Percentiles rank a stretch among this genome's conserved stretches.
Conservation (phyloP, 2,329 filamentous ascomycete genomes). For the Clonostachys rosea region DNA sequence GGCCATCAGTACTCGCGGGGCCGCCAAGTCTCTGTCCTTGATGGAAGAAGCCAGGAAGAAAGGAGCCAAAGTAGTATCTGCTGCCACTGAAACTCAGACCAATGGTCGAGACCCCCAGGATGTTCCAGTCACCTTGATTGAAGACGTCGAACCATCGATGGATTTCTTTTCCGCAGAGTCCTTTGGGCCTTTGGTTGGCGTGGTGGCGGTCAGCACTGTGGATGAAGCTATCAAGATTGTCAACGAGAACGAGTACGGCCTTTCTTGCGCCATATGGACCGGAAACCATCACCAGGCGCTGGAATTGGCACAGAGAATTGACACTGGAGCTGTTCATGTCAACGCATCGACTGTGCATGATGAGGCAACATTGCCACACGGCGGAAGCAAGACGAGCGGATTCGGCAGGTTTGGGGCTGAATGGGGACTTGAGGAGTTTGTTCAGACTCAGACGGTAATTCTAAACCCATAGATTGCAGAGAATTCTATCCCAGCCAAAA, state of each 20-base stretch:
- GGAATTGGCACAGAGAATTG: no score
- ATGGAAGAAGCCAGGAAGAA: neutral
- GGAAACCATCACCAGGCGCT: slow-evolving; percentile 39
- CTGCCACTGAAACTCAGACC: neutral
- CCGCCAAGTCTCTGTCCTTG: neutral
- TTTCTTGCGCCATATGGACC: slow-evolving; percentile 54
- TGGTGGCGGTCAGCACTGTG: slow-evolving; percentile 8
- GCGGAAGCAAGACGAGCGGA: no score
- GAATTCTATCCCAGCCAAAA: no score
- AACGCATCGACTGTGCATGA: no score
- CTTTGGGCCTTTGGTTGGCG: slow-evolving; percentile 17
- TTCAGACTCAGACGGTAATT: neutral
- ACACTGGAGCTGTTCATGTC: no score
- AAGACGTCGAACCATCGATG: slow-evolving; percentile 20
- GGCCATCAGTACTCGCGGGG: neutral
- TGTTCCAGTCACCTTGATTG: slow-evolving; percentile 6
- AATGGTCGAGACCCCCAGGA: slow-evolving; percentile 7
- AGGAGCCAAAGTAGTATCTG: neutral
- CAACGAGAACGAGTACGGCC: slow-evolving; percentile 45
- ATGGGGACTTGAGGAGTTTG: neutral
- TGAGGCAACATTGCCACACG: no score
- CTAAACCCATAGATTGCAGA: no score
- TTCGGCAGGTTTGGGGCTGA: no score
- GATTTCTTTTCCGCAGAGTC: slow-evolving; percentile 25
- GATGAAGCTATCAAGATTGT: slow-evolving; percentile 23